Base-by-base conservation (phyloP, 345 rosid species). In the Turritis glabra region DNA sequence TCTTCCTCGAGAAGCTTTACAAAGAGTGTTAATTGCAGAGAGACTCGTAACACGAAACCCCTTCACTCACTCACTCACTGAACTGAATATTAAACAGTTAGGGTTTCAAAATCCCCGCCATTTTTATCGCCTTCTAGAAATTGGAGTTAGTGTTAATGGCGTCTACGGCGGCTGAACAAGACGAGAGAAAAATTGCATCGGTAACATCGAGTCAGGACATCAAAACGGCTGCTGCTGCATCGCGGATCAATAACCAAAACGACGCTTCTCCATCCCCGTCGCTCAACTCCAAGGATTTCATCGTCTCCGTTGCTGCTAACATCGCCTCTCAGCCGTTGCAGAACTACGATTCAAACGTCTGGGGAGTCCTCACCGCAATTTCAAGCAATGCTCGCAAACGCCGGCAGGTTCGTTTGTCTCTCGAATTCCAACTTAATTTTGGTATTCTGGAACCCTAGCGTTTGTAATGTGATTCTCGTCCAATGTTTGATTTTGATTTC, bases 311-410 rank as follows among this genome's bases (percentile, higher is more conserved):
- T 35, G 97, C 97, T 59, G 68, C 85, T 67, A 89, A 81, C 19
- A 68, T 87, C 80, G 71, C 97, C 33, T 76, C 96, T 25, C 91
- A 90, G 81, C 89, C 94, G 48, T 85, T 95, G 44, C 83, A 79
- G 46, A 83, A 85, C 77, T 73, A 76, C 66, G 97, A 89, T 52
- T 84, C 90, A 1, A 54, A 80, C 40, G 99, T 90, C 29, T 95
- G 97, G 97, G 97, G 89, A 3, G 94, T 95, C 63, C 97, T 95
- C 75, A 92, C 97, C 63, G 97, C 97, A 11, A 86, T 92, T 71
- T 87, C 96, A 56, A 76, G 57, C 80, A 84, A 76, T 57, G 93
- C 99, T 32, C 92, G 99, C 57, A 86, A 84, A 67, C 91, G 97
- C 62, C 83, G 56, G 32, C 96, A 95, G 89, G 99, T 87, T 43